Conservation (phyloP, 176 grass and related monocot species). For the Eremochloa ophiuroides region DNA sequence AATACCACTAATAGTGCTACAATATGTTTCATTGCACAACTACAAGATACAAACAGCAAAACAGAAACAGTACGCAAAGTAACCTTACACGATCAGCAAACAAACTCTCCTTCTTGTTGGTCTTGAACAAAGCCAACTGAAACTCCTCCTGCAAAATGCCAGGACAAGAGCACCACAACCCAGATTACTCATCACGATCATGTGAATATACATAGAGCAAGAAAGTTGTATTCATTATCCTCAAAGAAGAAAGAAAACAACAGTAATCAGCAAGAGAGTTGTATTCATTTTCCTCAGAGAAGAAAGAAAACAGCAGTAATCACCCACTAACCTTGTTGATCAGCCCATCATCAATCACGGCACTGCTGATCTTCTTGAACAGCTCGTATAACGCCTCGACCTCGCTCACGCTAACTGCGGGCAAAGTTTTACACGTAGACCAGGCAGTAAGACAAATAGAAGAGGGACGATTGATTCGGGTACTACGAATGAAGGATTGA, state of each 20-base stretch:
- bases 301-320: background rate
- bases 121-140: slow-evolving; percentile 95
- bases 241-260: background rate
- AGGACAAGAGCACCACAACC: slow-evolving; percentile 5
- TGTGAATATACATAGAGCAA: background rate
- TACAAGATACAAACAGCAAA: background rate
- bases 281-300: background rate
- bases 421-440: background rate
- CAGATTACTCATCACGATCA: background rate
- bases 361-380: slow-evolving; percentile 98
- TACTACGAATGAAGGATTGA: background rate
- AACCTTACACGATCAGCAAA: slow-evolving; percentile 86
- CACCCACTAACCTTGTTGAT: slow-evolving; percentile 82
- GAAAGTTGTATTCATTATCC: background rate
- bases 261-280: background rate
- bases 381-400: slow-evolving; percentile 86
- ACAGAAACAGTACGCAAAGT: background rate
- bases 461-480: background rate
- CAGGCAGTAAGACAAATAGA: background rate
- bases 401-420: slow-evolving; percentile 90
- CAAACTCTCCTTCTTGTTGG: slow-evolving; percentile 87
- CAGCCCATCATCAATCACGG: slow-evolving; percentile 82
- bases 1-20: background rate
- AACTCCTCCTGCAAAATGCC: slow-evolving; percentile 78
- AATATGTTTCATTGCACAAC: background rate